phyloP scores from a whole-genome alignment of 495 filamentous ascomycete species.

The Penicillium egyptiacum region DNA sequence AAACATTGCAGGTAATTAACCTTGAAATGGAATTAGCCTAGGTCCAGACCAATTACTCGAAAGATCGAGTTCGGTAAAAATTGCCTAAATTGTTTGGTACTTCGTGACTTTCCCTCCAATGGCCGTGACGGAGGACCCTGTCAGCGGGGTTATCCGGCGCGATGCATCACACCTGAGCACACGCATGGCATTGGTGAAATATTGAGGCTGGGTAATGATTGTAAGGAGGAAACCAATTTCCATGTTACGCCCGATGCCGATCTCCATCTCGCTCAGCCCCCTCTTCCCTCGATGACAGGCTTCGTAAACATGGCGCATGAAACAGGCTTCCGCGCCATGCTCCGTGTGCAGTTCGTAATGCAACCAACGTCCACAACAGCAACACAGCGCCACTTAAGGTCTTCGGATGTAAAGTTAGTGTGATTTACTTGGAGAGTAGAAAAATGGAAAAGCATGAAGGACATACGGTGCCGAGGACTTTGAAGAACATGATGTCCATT shows the following conservation, averaged over 20 bases:
- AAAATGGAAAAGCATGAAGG: neutral
- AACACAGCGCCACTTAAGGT: conserved; percentile 40
- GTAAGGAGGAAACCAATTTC: neutral
- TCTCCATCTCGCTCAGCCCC: conserved; percentile 11
- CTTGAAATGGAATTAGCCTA: neutral
- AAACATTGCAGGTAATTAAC: neutral
- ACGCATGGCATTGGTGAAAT: neutral
- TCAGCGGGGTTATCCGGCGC: conserved; percentile 1
- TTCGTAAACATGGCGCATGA: conserved; percentile 49
- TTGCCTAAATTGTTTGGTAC: conserved; percentile 9
- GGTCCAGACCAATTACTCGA: conserved; percentile 11
- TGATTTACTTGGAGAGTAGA: neutral
- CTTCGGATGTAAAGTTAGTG: conserved; percentile 18
- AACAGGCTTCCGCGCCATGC: conserved; percentile 45
- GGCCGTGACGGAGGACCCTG: neutral
- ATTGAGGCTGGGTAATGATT: neutral
- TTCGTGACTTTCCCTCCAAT: neutral
- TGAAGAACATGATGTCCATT: conserved; percentile 50
- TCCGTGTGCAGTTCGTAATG: conserved; percentile 36
- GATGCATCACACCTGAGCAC: neutral
- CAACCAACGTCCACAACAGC: conserved; percentile 47
- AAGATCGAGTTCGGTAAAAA: conserved; percentile 13
- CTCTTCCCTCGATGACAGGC: conserved; percentile 30
- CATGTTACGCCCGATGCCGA: conserved; percentile 18
- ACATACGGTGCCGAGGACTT: conserved; percentile 48